Evolutionary conservation across 1,139 yeast genomes (phyloP), one percentile per base, ranked within the genome.

Genomic region (Candida tropicalis): DNA sequence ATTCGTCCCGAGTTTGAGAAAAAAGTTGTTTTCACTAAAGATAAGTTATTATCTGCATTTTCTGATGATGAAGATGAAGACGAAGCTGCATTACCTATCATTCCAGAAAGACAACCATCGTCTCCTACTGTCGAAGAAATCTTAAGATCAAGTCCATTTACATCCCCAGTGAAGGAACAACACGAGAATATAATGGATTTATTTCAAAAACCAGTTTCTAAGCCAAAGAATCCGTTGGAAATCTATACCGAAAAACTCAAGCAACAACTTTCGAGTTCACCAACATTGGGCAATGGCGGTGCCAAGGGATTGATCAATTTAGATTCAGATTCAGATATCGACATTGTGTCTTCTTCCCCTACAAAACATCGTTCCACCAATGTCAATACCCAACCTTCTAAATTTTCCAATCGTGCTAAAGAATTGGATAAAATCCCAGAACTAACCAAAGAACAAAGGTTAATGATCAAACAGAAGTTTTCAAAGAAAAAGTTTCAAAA

Each of bases 381-480:
- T 4, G 13, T 40, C 9, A 16, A 5, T 15, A 16, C 24, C 12
- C 18, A 16, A 13, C 13, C 17, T 8, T 40, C 50, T 5, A 51
- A 47, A 40, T 43, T 48, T 29, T 39, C 52, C 17, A 47, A 46
- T 36, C 41, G 41, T 26, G 52, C 46, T 13, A 35, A 50, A 13
- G 58, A 53, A 18, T 41, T 48, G 12, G 44, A 50, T 3, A 48
- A 40, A 5, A 59, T 70, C 16, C 76, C 76, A 3, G 56, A 58
- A 35, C 49, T 73, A 33, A 53, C 74, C 10, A 73, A 72, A 46
- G 77, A 68, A 37, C 61, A 65, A 42, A 59, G 60, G 32, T 57
- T 73, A 16, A 38, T 56, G 10, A 60, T 73, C 25, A 70, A 66
- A 47, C 73, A 68, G 49, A 69, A 62, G 41, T 72, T 64, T 48